Conservation (phyloP, 2,329 filamentous ascomycete species). For the Colletotrichum chrysophilum region DNA sequence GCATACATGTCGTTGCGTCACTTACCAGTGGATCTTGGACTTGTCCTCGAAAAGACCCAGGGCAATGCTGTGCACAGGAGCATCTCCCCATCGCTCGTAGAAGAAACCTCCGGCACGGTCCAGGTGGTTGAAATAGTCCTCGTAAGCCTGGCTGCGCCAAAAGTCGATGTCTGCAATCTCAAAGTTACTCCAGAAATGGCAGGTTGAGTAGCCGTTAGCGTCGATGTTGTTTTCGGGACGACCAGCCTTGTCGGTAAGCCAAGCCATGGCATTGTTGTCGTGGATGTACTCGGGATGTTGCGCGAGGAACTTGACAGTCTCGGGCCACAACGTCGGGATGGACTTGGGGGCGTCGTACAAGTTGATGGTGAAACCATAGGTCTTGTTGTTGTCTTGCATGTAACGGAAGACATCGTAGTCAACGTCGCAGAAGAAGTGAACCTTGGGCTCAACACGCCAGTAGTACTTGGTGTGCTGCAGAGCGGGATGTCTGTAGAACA, state of each 20-base stretch:
- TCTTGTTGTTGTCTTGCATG: slow-evolving; percentile 98
- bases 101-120: slow-evolving; percentile 96
- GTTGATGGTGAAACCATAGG: slow-evolving; percentile 98
- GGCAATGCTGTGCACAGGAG: slow-evolving; percentile 93
- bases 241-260: slow-evolving; percentile 80
- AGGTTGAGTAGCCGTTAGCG: slow-evolving; percentile 94
- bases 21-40: slow-evolving; percentile 90
- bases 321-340: slow-evolving; percentile 91
- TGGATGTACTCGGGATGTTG: slow-evolving; percentile 83
- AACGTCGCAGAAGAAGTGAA: slow-evolving; percentile 98
- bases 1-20: slow-evolving; percentile 18
- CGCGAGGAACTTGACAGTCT: slow-evolving; percentile 88
- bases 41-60: slow-evolving; percentile 91
- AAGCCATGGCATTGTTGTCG: slow-evolving; percentile 83
- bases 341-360: slow-evolving; percentile 91
- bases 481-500: slow-evolving; percentile 97
- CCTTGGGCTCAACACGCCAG: slow-evolving; percentile 98
- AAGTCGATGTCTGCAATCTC: slow-evolving; percentile 94
- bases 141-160: slow-evolving; percentile 88
- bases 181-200: slow-evolving; percentile 99
- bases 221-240: slow-evolving; percentile 80
- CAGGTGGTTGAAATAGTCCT: slow-evolving; percentile 95
- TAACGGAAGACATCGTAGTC: slow-evolving; percentile 99
- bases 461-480: slow-evolving; percentile 86
- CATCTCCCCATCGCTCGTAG: slow-evolving; percentile 98